These are phyloP conservation scores for Coemansia umbellata DNA, from an alignment of 192 early-diverging fungal species.

Conservation along the genomic window DNA sequence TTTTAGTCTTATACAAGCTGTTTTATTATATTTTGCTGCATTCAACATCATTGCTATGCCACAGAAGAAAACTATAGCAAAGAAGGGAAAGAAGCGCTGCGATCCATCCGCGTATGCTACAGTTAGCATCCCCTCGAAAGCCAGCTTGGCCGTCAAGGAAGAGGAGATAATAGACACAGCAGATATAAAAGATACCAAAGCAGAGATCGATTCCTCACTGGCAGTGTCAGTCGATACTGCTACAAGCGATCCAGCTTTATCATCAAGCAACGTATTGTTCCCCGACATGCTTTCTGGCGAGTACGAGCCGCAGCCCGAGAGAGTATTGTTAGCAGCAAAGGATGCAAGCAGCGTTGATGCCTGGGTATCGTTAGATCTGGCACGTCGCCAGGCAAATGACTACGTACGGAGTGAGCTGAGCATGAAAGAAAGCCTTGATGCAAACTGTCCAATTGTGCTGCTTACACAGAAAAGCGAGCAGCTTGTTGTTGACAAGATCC, in stretches of 20 bases:
- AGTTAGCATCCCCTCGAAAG: slow-evolving; percentile 7
- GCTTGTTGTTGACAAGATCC: slow-evolving; percentile 10
- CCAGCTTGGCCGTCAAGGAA: too few species aligned
- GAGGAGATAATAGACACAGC: too few species aligned
- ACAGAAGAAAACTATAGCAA: background rate
- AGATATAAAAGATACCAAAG: too few species aligned
- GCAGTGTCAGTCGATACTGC: too few species aligned
- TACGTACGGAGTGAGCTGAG: slow-evolving; percentile 12
- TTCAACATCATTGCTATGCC: background rate
- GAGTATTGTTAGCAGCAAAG: too few species aligned
- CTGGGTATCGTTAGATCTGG: slow-evolving; percentile 16
- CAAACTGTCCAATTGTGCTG: background rate
- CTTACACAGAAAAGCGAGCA: slow-evolving; percentile 12
- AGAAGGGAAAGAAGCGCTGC: background rate
- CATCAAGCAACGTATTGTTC: too few species aligned
- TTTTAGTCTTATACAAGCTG: too few species aligned
- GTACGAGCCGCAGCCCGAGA: too few species aligned
- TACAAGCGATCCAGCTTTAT: too few species aligned
- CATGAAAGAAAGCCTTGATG: background rate
- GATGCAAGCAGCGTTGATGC: background rate
- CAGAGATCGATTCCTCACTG: too few species aligned
- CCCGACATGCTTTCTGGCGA: too few species aligned
- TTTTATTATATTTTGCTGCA: too few species aligned
- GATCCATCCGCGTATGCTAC: slow-evolving; percentile 14
- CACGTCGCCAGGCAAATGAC: slow-evolving; percentile 11